These are phyloP conservation scores for Onygenales sp. DNA, from an alignment of 2,329 filamentous ascomycete genomes.

Conservation along the genomic window DNA sequence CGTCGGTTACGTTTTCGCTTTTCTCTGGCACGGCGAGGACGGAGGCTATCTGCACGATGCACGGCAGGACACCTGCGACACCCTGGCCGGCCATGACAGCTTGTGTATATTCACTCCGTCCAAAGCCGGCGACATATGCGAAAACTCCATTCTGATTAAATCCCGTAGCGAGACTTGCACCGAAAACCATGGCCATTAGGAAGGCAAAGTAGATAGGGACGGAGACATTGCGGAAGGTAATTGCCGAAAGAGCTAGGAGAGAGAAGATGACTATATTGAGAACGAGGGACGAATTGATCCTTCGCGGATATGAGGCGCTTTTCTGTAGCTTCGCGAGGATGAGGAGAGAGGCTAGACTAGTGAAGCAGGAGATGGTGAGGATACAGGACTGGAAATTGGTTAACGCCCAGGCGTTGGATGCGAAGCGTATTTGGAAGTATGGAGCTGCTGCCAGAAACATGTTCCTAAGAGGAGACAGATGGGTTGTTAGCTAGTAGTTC, in stretches of 20 bases:
- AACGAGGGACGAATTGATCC: slow-evolving; percentile 67
- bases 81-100: slow-evolving; percentile 94
- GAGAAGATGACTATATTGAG: slow-evolving; percentile 71
- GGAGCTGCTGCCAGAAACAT: slow-evolving; percentile 95
- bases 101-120: slow-evolving; percentile 80
- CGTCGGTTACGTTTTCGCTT: slow-evolving; percentile 26
- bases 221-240: slow-evolving; percentile 52
- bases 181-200: slow-evolving; percentile 69
- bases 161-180: slow-evolving; percentile 69
- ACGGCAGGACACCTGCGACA: slow-evolving; percentile 80
- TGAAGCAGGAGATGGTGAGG: slow-evolving; percentile 73
- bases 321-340: slow-evolving; percentile 72
- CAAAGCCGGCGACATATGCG: slow-evolving; percentile 80
- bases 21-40: slow-evolving; percentile 56
- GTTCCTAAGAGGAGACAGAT: slow-evolving; percentile 52
- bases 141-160: slow-evolving; percentile 91
- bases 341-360: slow-evolving; percentile 68
- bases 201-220: slow-evolving; percentile 67
- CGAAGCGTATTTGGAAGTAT: slow-evolving; percentile 81
- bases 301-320: slow-evolving; percentile 75
- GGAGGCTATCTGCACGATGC: slow-evolving; percentile 74
- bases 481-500: not conserved
- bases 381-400: slow-evolving; percentile 85
- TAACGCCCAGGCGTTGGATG: slow-evolving; percentile 58
- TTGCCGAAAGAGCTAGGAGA: slow-evolving; percentile 71